phyloP scores from a whole-genome alignment of 805 yeast genomes.

The Saturnispora saitoi region DNA sequence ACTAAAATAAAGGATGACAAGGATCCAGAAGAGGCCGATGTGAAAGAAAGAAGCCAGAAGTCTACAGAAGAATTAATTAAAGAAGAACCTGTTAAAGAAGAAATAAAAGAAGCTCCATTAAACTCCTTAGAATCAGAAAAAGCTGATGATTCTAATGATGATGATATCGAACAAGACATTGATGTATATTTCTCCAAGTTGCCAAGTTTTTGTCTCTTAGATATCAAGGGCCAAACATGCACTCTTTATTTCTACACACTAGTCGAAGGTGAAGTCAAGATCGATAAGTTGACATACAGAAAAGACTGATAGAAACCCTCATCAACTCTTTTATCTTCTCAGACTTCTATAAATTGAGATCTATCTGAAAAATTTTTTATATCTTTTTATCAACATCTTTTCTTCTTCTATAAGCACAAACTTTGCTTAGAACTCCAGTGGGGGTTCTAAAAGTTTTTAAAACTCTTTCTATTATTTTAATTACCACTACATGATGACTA shows the following conservation, averaged over 20 bases:
- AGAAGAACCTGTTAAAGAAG: neutral
- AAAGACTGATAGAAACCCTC: slow-evolving; percentile 3
- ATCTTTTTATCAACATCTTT: neutral
- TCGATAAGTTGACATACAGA: slow-evolving; percentile 36
- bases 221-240: slow-evolving; percentile 70
- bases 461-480: neutral
- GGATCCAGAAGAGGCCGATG: neutral
- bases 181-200: slow-evolving; percentile 32
- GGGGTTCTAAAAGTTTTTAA: neutral
- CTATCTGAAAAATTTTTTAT: neutral
- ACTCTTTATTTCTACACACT: slow-evolving; percentile 80
- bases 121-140: too few relatives aligned
- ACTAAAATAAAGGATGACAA: slow-evolving; percentile 5
- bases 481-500: slow-evolving; percentile 58
- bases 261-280: slow-evolving; percentile 76
- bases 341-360: neutral
- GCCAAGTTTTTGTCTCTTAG: slow-evolving; percentile 85
- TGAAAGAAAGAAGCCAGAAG: neutral
- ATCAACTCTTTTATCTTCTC: neutral
- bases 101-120: too few relatives aligned
- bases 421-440: neutral
- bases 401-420: neutral
- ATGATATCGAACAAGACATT: slow-evolving; percentile 6
- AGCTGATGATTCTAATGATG: too few relatives aligned
- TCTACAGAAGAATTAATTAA: neutral